Base-by-base conservation (phyloP, 1,284 basidiomycete species). In the Sphagnurus paluster region DNA sequence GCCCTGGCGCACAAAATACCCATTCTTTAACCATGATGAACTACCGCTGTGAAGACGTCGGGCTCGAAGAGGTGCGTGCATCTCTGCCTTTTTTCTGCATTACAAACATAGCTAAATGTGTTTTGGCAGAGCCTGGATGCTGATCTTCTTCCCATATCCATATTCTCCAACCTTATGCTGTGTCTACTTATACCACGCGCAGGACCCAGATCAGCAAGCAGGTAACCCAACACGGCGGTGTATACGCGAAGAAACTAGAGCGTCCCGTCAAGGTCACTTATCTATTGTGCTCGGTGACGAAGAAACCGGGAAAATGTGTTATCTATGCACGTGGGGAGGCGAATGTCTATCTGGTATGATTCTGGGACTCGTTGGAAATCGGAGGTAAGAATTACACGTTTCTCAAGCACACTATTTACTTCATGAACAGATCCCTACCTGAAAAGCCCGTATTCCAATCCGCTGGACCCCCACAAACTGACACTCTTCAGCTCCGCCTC, bases 311-410 rank as follows among this genome's bases (percentile, higher is more conserved):
- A 88, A 88, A 66, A 85, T 90, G 74, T 69, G 69, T 17, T 84
- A 83, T 55, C 58, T 87, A 88, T 57, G 61, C 71, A 39, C 63
- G 68, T 20, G 73, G 81, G 11, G 84, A 88, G 56, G 82, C 81
- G 0, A 70, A 76, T 35, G 85, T 91, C 28, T 71, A 76, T 39
- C 68, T 90, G 2, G 79, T 93, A 1, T 91, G 89, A 90, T 86
- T 93, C 52, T 88, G 85, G 84, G 90, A 92, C 55, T 90, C 75
- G 25, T 52, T 89, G 7, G 74, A 81, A 37, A 85, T 80, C 53
- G 80, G 81, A 47, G 89, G 86, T 76, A 44, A 53, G 54, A 30
- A 21, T 10, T 39, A 70, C 53, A 24, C 28, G 17, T 7, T 6
- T 26, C 25, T 8, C 28, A 6, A 19, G 55, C 5, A 4, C 6